A percentile compares a stretch with the other conserved stretches of the same genome.
phyloP scores from a whole-genome alignment of 495 filamentous ascomycete genomes.

The Hyaloscypha bicolor region DNA sequence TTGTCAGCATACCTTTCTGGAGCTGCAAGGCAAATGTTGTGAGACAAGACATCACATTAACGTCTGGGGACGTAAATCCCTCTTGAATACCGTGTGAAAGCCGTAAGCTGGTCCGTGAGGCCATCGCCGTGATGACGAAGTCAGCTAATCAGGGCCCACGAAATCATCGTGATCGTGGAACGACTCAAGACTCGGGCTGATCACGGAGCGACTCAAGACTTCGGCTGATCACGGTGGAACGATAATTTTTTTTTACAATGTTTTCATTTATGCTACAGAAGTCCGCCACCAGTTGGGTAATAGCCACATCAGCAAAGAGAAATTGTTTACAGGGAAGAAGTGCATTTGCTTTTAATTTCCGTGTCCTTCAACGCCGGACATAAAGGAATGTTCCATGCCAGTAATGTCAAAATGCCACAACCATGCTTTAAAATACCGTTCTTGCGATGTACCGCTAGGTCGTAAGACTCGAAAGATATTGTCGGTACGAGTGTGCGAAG shows the following conservation, averaged over 20 bases:
- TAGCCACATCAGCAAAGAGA: constrained; percentile 25
- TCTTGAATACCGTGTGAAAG: no score
- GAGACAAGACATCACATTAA: no score
- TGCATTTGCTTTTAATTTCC: constrained; percentile 29
- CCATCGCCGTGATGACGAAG: no score
- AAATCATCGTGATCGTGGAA: no score
- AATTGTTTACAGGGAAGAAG: constrained; percentile 26
- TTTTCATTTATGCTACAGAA: constrained; percentile 24
- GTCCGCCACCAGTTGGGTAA: constrained; percentile 11
- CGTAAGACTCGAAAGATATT: constrained; percentile 33
- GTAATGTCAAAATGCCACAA: constrained; percentile 29
- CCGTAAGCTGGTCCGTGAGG: no score
- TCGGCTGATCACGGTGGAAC: neutral
- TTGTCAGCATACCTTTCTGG: no score
- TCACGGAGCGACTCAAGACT: no score
- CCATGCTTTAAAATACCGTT: constrained; percentile 31
- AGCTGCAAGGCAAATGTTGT: no score
- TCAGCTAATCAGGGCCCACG: no score
- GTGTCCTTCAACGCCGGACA: constrained; percentile 16
- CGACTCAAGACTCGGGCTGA: no score
- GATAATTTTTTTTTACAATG: neutral
- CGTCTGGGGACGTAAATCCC: no score
- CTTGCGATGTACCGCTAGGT: constrained; percentile 14
- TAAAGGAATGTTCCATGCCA: constrained; percentile 29
- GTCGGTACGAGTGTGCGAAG: constrained; percentile 27